These are phyloP conservation scores for Clonostachys solani DNA, from an alignment of 2,329 filamentous ascomycete species.

Conservation along the genomic window DNA sequence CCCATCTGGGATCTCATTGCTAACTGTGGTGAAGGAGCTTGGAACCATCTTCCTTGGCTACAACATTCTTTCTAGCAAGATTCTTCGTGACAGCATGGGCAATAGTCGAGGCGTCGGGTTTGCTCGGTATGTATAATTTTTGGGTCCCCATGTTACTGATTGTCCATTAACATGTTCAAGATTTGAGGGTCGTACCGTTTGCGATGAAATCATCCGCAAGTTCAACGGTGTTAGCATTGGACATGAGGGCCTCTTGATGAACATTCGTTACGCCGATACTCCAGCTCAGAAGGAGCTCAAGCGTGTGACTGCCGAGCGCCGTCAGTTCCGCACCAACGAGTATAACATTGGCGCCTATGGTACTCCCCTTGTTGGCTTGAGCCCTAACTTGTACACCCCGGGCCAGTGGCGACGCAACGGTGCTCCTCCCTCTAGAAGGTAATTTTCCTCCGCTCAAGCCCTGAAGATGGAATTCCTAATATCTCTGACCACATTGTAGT, in stretches of 20 bases:
- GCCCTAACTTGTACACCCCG: conserved; percentile 26
- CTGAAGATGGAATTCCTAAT: no score
- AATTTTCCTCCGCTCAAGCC: no score
- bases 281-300: conserved; percentile 96
- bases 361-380: conserved; percentile 55
- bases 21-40: conserved; percentile 51
- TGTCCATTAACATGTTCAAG: conserved; percentile 39
- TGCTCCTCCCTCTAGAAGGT: conserved; percentile 5
- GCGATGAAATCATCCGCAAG: conserved; percentile 80
- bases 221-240: conserved; percentile 79
- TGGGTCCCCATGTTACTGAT: not conserved
- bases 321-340: conserved; percentile 93
- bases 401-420: conserved; percentile 26
- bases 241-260: conserved; percentile 76
- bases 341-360: conserved; percentile 76
- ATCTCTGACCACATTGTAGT: not conserved
- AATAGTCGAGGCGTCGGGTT: conserved; percentile 97
- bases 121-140: conserved; percentile 64
- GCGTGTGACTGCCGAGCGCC: conserved; percentile 89
- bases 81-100: conserved; percentile 85
- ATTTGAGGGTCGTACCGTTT: conserved; percentile 85
- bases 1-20: not conserved
- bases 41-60: conserved; percentile 75
- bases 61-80: conserved; percentile 88
- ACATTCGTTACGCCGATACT: conserved; percentile 96